Evolutionary conservation across 148 eudicot species (phyloP).

Genomic region (Drosera capensis): DNA sequence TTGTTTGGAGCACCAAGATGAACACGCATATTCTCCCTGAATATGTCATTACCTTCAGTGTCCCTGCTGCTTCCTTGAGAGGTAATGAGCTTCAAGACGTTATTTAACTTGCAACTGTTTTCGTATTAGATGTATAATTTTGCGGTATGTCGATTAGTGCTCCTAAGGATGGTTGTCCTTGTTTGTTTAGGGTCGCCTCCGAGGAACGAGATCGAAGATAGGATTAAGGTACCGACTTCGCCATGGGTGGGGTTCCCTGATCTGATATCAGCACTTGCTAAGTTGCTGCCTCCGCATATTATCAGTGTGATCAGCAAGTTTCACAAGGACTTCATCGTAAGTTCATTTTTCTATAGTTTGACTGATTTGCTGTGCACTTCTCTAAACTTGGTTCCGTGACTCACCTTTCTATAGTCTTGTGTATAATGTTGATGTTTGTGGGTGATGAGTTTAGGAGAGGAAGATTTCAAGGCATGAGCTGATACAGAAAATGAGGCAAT

Average conservation of each 20-base stretch:
- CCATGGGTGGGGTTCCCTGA: slow-evolving; percentile 30
- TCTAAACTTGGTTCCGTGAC: neutral
- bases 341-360: neutral
- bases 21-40: slow-evolving; percentile 39
- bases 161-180: no score
- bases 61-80: neutral
- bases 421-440: neutral
- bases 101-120: no score
- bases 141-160: neutral
- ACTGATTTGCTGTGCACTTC: neutral
- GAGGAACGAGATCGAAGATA: neutral
- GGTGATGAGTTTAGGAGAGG: slow-evolving; percentile 14
- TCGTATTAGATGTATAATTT: neutral
- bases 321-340: slow-evolving; percentile 29
- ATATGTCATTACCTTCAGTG: slow-evolving; percentile 26
- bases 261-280: slow-evolving; percentile 15
- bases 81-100: neutral
- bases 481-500: slow-evolving; percentile 17
- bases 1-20: slow-evolving; percentile 33
- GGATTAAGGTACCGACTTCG: slow-evolving; percentile 17
- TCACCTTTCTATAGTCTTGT: neutral
- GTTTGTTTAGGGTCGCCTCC: neutral
- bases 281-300: slow-evolving; percentile 11
- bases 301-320: slow-evolving; percentile 21
- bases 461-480: slow-evolving; percentile 20